A percentile compares a stretch with the other conserved stretches of the same genome.
phyloP scores from a whole-genome alignment of 2,329 filamentous ascomycete genomes.

The Botrytis cinerea region DNA sequence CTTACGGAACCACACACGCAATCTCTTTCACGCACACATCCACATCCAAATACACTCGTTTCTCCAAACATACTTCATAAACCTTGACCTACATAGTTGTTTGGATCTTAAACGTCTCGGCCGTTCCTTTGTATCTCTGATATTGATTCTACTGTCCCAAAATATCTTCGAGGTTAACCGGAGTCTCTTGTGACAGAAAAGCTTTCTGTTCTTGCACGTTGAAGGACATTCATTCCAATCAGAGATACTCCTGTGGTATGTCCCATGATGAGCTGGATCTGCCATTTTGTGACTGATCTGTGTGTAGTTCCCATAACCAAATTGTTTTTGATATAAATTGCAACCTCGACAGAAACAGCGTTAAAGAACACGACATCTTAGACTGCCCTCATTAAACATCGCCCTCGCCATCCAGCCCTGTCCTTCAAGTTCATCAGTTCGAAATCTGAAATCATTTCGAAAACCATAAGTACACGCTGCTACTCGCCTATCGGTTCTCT shows the following conservation, averaged over 20 bases:
- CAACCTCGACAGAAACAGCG: not conserved
- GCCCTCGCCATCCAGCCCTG: too few species aligned
- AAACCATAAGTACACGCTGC: not conserved
- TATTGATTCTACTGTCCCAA: not conserved
- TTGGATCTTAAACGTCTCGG: slow-evolving; percentile 2
- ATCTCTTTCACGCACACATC: slow-evolving; percentile 1
- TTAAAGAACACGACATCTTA: not conserved
- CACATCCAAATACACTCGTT: slow-evolving; percentile 24
- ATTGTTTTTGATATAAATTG: not conserved
- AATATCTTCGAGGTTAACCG: not conserved
- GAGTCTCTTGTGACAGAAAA: not conserved
- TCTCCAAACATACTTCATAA: slow-evolving; percentile 4
- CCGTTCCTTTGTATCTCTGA: not conserved
- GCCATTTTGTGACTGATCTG: not conserved
- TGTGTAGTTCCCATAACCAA: not conserved
- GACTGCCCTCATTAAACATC: not conserved
- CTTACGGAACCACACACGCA: not conserved
- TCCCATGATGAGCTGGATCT: not conserved
- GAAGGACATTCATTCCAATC: not conserved
- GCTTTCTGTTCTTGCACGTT: slow-evolving; percentile 6
- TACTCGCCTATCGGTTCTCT: not conserved
- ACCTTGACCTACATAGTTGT: not conserved
- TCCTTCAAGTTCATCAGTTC: not conserved
- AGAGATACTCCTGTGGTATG: not conserved
- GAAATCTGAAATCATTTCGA: not conserved